Evolutionary conservation across 495 filamentous ascomycete species (phyloP).

Genomic region (Diplogelasinospora grovesii): DNA sequence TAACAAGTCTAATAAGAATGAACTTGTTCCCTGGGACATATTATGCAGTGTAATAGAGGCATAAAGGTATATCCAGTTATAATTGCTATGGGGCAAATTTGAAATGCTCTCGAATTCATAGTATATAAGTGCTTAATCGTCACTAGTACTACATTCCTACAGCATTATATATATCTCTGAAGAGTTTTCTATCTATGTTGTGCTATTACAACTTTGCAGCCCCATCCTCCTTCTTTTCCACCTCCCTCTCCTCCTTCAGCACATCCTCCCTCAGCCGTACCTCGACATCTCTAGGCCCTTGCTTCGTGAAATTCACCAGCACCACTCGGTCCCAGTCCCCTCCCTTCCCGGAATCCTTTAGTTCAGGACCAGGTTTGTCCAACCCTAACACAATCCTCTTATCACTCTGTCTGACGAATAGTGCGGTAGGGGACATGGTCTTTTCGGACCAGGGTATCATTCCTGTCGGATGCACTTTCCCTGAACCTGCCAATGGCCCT

Average conservation of each 20-base stretch:
- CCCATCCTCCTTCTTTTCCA: neutral
- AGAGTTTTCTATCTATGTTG: no score
- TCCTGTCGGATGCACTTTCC: constrained; percentile 27
- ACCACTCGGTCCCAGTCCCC: constrained; percentile 73
- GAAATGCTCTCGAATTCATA: no score
- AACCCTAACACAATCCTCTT: constrained; percentile 52
- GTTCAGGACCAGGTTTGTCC: constrained; percentile 64
- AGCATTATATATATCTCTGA: no score
- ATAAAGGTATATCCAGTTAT: no score
- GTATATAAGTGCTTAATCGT: no score
- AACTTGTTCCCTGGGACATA: no score
- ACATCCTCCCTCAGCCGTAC: constrained; percentile 20
- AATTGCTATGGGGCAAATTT: no score
- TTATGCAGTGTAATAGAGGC: no score
- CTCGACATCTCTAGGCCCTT: constrained; percentile 29
- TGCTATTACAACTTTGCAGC: constrained; percentile 9
- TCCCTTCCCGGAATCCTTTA: constrained; percentile 51
- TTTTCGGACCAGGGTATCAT: constrained; percentile 66
- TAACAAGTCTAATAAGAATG: no score
- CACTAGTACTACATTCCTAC: no score
- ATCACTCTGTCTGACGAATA: constrained; percentile 50
- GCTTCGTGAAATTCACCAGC: constrained; percentile 56
- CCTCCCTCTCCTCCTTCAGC: constrained; percentile 12
- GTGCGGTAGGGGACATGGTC: constrained; percentile 61
- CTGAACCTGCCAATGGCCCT: constrained; percentile 4